Evolutionary conservation across 73 alveolate species (phyloP).

Genomic region (Urostyla sp.): DNA sequence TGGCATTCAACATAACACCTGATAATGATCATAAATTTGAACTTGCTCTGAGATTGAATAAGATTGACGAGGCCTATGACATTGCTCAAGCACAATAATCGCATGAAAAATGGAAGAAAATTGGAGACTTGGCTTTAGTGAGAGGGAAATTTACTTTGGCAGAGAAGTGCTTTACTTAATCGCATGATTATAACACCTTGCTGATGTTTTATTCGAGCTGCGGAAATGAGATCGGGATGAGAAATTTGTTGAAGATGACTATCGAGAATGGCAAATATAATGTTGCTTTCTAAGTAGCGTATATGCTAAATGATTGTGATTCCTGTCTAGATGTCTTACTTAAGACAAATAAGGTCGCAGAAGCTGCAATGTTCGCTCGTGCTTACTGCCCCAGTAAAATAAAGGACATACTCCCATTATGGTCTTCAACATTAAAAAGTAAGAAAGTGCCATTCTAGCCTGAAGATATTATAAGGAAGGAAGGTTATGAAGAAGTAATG

Average conservation of each 20-base stretch:
- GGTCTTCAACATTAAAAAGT: conserved; percentile 61
- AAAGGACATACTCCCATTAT: conserved; percentile 71
- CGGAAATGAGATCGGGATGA: conserved; percentile 81
- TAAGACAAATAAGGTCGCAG: conserved; percentile 88
- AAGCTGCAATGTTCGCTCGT: conserved; percentile 97
- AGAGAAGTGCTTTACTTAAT: conserved; percentile 80
- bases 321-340: conserved; percentile 76
- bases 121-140: conserved; percentile 93
- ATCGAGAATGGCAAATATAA: conserved; percentile 82
- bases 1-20: conserved; percentile 90
- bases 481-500: not conserved
- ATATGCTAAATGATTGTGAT: conserved; percentile 74
- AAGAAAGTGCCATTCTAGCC: conserved; percentile 50
- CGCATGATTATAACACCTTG: conserved; percentile 89
- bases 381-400: conserved; percentile 93
- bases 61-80: conserved; percentile 85
- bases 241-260: conserved; percentile 78
- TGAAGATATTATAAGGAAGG: conserved; percentile 8
- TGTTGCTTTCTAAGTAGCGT: conserved; percentile 91
- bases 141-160: conserved; percentile 90
- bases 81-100: conserved; percentile 84
- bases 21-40: conserved; percentile 94
- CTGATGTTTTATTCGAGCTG: conserved; percentile 80
- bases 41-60: conserved; percentile 81
- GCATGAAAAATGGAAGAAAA: conserved; percentile 87